Base-by-base conservation (phyloP, 2,329 filamentous ascomycete species). In the Fusarium sp. region DNA sequence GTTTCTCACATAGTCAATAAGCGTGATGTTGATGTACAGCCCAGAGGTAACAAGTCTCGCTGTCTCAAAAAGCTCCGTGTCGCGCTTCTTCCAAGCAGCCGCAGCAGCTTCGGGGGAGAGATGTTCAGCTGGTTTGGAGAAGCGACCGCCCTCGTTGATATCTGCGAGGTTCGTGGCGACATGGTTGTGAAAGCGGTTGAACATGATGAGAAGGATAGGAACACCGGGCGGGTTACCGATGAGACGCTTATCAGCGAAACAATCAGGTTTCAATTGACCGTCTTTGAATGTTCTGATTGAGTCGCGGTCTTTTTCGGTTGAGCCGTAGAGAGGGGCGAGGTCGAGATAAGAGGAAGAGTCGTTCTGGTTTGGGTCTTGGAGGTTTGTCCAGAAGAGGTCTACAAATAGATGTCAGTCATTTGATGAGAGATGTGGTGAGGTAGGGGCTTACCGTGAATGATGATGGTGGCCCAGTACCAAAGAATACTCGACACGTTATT, bases 111-210 rank as follows among this genome's bases (percentile, higher is more conserved):
- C 89, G 4, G 85, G 85, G 1, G 83, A 77, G 0, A 89, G 83
- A 2, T 82, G 72, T 9, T 85, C 81, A 0, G 84, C 78, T 0
- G 94, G 94, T 67, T 90, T 91, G 1, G 87, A 89, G 82, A 97
- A 98, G 28, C 93, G 89, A 21, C 90, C 91, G 49, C 90, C 89
- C 77, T 98, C 95, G 77, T 98, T 97, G 82, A 98, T 96, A n/a
- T 88, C 84, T 0, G 93, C 93, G 23, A 98, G 85, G 69, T 96
- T 92, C 60, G 91, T 88, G 3, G 93, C 95, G 1, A 95, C 90
- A 73, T 96, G 88, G 82, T 98, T 98, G 83, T 98, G 96, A 83
- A 97, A 97, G 30, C 91, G 88, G 77, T 92, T 92, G 83, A 94
- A 92, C 92, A 95, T 94, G 81, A 95, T 87, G 33, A 95, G 82